These are phyloP conservation scores for Phytophthora idaei DNA, from an alignment of 352 stramenopile species.

Conservation along the genomic window DNA sequence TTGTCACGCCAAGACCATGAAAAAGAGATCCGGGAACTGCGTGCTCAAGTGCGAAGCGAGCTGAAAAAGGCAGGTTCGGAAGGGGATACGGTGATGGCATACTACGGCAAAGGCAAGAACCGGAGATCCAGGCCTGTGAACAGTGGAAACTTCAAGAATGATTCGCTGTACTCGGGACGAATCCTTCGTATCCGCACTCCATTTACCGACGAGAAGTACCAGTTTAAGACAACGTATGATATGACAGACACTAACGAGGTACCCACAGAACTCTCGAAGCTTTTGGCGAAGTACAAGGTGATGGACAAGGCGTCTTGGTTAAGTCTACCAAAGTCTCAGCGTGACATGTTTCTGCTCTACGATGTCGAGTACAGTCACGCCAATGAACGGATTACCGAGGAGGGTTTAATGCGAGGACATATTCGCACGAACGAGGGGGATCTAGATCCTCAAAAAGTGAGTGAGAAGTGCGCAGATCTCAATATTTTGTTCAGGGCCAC, in stretches of 20 bases:
- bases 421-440: slow-evolving; percentile 62
- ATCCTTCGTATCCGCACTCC: slow-evolving; percentile 64
- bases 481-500: slow-evolving; percentile 69
- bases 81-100: slow-evolving; percentile 60
- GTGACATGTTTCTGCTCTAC: slow-evolving; percentile 74
- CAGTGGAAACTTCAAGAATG: slow-evolving; percentile 46
- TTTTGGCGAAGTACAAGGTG: slow-evolving; percentile 64
- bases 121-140: slow-evolving; percentile 57
- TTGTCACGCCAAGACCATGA: slow-evolving; percentile 49
- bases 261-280: slow-evolving; percentile 33
- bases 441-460: slow-evolving; percentile 59
- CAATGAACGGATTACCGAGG: slow-evolving; percentile 66
- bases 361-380: slow-evolving; percentile 70
- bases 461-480: slow-evolving; percentile 61
- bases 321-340: slow-evolving; percentile 43
- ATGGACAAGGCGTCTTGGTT: slow-evolving; percentile 58
- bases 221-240: slow-evolving; percentile 48
- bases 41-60: slow-evolving; percentile 53
- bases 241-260: slow-evolving; percentile 36
- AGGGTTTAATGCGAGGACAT: slow-evolving; percentile 63
- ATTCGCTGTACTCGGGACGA: slow-evolving; percentile 53
- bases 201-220: slow-evolving; percentile 57
- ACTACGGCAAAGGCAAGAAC: slow-evolving; percentile 56
- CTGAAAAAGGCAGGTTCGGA: slow-evolving; percentile 59
- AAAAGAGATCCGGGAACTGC: slow-evolving; percentile 43